These are phyloP conservation scores for Penicillium canariense DNA, from an alignment of 495 filamentous ascomycete genomes.

Conservation along the genomic window DNA sequence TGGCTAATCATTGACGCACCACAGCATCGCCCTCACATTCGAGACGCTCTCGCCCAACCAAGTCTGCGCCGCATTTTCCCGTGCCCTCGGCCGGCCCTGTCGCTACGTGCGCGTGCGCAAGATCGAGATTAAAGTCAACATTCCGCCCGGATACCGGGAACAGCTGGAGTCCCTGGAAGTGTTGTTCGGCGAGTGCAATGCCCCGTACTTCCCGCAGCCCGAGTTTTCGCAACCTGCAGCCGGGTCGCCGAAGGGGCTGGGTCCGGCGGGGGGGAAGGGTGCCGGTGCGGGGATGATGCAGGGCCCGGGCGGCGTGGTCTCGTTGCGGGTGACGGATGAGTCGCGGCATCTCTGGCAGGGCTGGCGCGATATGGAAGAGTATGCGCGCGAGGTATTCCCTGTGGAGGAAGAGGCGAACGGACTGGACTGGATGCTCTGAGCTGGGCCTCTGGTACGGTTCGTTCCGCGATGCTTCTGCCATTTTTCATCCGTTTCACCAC, in stretches of 20 bases:
- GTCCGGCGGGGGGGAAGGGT: slow-evolving; percentile 62
- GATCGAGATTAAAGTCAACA: slow-evolving; percentile 80
- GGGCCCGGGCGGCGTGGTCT: slow-evolving; percentile 50
- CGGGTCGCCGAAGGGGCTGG: slow-evolving; percentile 49
- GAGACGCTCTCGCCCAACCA: slow-evolving; percentile 81
- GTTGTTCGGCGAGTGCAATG: slow-evolving; percentile 59
- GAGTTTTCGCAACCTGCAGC: slow-evolving; percentile 47
- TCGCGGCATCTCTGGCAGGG: slow-evolving; percentile 86
- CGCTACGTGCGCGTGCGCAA: slow-evolving; percentile 68
- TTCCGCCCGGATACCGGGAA: slow-evolving; percentile 85
- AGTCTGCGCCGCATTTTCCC: slow-evolving; percentile 75
- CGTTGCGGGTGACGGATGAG: slow-evolving; percentile 61
- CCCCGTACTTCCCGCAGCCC: slow-evolving; percentile 62
- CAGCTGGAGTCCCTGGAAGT: slow-evolving; percentile 72
- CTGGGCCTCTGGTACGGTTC: too few species aligned
- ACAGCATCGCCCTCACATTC: slow-evolving; percentile 86
- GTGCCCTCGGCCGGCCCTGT: slow-evolving; percentile 74
- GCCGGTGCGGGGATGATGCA: slow-evolving; percentile 59
- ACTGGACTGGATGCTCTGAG: slow-evolving; percentile 78
- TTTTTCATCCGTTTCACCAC: too few species aligned
- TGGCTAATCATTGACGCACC: not conserved
- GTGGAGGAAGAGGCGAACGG: slow-evolving; percentile 93
- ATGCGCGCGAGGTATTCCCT: slow-evolving; percentile 91
- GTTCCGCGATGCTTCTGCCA: too few species aligned
- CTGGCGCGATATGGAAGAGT: slow-evolving; percentile 87